Base-by-base conservation (phyloP, 2,329 filamentous ascomycete species). In the Xylariaceae sp. region DNA sequence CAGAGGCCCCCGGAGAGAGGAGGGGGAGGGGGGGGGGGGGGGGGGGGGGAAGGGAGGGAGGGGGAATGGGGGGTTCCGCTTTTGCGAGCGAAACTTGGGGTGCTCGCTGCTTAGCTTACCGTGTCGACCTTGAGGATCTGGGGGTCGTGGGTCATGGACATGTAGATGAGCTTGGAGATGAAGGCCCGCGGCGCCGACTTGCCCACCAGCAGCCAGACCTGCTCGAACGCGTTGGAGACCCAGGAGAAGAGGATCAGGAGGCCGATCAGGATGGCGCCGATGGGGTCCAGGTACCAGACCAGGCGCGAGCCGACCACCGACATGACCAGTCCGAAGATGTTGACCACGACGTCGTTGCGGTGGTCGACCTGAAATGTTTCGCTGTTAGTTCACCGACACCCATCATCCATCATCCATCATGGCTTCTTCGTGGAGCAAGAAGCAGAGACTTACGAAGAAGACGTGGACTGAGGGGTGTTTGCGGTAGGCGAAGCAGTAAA, bases 231-330 rank as follows among this genome's bases (percentile, higher is more conserved):
- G 30, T 77, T 78, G 33, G 67, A 55, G 9, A 69, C 64, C 75
- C 75, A 79, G 14, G 75, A 78, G 47, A 70, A 68, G 38, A 78
- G 65, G 44, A 79, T 77, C 43, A 78, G 62, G 19, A 77, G 54
- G 5, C 72, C 75, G 35, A 80, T 77, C 33, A 70, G 56, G 24
- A 79, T 73, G 45, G 75, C 75, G 25, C 75, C 75, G 21, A 77
- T 59, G 1, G 74, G 72, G 40, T 78, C 75, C n/a, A 77, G 57
- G 40, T 68, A 78, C 75, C 75, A 79, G 8, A 70, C 65, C 26
- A 65, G 59, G 19, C 63, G 60, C 44, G 65, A 64, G 17, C 70
- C 71, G 17, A 72, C 59, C 19, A 75, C 63, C 12, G 70, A 70
- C 68, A 74, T 73, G 48, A 70, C 55, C 25, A 75, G 55, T 38